Base-by-base conservation (phyloP, 2,329 filamentous ascomycete genomes). In the Aspergillus pseudonomiae region DNA sequence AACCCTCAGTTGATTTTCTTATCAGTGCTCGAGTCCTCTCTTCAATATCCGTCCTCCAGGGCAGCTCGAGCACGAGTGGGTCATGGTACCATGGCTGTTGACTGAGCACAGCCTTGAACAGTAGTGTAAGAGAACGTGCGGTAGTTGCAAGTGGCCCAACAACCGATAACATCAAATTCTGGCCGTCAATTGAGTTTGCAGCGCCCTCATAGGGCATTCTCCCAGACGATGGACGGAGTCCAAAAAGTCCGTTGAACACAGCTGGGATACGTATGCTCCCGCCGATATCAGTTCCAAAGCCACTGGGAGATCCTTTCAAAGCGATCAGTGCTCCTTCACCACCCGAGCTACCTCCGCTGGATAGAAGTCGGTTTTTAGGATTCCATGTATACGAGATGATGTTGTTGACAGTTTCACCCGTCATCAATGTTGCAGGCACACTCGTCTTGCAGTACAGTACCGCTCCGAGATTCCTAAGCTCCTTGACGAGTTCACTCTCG, bases 61-160 rank as follows among this genome's bases (percentile, higher is more conserved):
- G 89, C 0, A 92, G 79, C 24, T 90, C 87, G 46, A 87, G 77
- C 0, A 89, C 87, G 0, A 88, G 77, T 0, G 90, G 89, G 72
- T 92, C 90, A 66, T 85, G 77, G 1, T 87, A 75, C 90, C 90
- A 92, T 0, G 90, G 90, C 59, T 86, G 70, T 36, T 83, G 83
- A 14, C 78, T 79, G 1, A 93, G 77, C 2, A 91, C 72, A 0
- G 84, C 78, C 68, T 86, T 83, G 2, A 87, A 81, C 2, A 88
- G 70, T 3, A 91, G 75, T 45, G 82, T 82, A 14, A 91, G 70
- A 0, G 83, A 84, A 1, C 81, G 79, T 1, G 84, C 76, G 1
- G 84, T 87, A 0, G 84, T 85, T 0, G 85, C 85, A 16, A 93
- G 73, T 0, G 88, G 88, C 0, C 89, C 90, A 14, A 89, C 83